A percentile compares a stretch with the other conserved stretches of the same genome.
Conservation (phyloP, 2,329 filamentous ascomycete genomes). For the Dothistroma pini region DNA sequence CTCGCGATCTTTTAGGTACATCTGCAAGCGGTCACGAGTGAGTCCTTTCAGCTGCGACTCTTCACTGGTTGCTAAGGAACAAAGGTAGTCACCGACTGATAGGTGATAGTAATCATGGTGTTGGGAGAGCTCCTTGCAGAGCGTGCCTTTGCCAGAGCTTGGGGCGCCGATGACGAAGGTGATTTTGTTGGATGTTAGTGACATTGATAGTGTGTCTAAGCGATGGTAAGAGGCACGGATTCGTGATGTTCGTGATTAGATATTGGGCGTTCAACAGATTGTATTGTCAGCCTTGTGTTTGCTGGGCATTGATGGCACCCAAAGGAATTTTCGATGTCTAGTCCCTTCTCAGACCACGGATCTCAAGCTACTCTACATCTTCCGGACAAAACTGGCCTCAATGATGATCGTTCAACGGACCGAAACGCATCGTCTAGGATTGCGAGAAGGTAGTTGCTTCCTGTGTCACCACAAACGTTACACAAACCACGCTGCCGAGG, state of each 20-base stretch:
- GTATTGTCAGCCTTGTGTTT: background rate
- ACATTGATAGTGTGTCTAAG: background rate
- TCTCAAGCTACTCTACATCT: no score
- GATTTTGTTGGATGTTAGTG: background rate
- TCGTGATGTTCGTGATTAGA: no score
- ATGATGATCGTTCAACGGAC: no score
- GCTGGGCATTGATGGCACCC: background rate
- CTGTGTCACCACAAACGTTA: background rate
- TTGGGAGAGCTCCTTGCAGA: slow-evolving; percentile 19
- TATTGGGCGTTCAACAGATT: no score
- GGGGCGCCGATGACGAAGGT: slow-evolving; percentile 21
- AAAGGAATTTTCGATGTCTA: background rate
- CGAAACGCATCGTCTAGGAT: no score
- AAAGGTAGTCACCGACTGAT: slow-evolving; percentile 11
- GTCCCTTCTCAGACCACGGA: background rate
- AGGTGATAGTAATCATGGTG: slow-evolving; percentile 2
- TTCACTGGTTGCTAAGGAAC: background rate
- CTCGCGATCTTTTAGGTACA: background rate
- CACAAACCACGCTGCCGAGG: background rate
- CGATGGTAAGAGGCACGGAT: no score
- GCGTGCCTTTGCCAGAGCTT: slow-evolving; percentile 36
- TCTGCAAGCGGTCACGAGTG: background rate
- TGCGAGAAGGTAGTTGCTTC: background rate
- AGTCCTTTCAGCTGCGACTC: background rate
- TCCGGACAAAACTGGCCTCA: no score